Percentiles rank a stretch among this genome's conserved stretches.
phyloP scores from a whole-genome alignment of 352 stramenopile genomes.

The Globisporangium paroecandrum region DNA sequence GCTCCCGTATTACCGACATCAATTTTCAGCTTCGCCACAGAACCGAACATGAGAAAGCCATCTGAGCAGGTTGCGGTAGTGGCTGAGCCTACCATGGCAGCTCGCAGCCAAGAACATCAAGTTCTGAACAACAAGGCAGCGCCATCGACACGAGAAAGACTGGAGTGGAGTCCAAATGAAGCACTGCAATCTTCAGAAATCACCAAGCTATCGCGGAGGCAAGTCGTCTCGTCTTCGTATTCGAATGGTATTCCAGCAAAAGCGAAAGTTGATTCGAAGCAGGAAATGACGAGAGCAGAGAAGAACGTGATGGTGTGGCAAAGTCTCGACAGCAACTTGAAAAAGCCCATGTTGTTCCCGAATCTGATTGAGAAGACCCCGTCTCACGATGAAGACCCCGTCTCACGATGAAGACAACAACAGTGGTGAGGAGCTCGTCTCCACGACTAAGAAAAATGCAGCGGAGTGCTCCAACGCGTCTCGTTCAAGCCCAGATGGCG shows the following conservation, averaged over 20 bases:
- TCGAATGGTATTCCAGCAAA: neutral
- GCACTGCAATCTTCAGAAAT: neutral
- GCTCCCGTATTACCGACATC: neutral
- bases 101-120: neutral
- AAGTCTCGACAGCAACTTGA: conserved; percentile 17
- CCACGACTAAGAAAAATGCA: neutral
- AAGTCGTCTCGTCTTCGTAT: conserved; percentile 7
- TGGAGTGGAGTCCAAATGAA: neutral
- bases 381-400: neutral
- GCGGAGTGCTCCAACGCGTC: neutral
- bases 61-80: neutral
- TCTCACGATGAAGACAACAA: neutral
- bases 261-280: neutral
- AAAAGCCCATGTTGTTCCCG: neutral
- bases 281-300: neutral
- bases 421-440: neutral
- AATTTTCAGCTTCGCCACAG: conserved; percentile 11
- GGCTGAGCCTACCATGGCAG: neutral
- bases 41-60: neutral
- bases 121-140: neutral
- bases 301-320: conserved; percentile 1
- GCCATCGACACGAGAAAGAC: neutral
- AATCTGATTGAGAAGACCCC: neutral
- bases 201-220: neutral
- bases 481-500: neutral